Base-by-base conservation (phyloP, 345 rosid genomes). In the Citrus medica region DNA sequence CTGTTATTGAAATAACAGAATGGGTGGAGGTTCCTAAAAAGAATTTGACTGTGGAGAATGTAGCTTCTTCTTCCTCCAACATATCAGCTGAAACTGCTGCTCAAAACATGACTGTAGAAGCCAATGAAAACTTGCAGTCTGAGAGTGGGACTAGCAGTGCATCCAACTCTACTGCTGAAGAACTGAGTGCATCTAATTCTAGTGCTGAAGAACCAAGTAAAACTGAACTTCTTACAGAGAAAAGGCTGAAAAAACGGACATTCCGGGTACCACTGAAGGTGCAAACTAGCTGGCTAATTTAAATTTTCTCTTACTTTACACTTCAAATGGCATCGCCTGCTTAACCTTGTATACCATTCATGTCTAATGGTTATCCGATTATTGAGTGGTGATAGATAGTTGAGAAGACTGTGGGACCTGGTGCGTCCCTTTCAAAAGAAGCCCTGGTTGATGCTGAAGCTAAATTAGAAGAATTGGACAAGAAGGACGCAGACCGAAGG, bases 11-110 rank as follows among this genome's bases (percentile, higher is more conserved):
- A 84, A 85, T 94, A 85, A 88, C 96, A 33, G 99, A 97, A 79
- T 97, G 99, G 99, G 95, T 94, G 73, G 98, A 97, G 76, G 96
- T 97, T 75, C 97, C 97, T 58, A 94, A 84, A 87, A 93, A 87
- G 88, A 94, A 88, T 69, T 78, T 87, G 71, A 89, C 92, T 4
- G 17, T 88, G 63, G 97, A 89, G 76, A 94, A 90, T 86, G 72
- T 89, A 72, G 87, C 93, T 32, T 82, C 86, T 75, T 60, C 94
- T 78, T 82, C 96, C 63, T 77, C 85, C 76, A 85, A 89, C 62
- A 74, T 82, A 71, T 82, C 98, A 67, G 76, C 82, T 79, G 93
- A 90, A 83, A 76, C 86, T 77, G 86, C 69, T 53, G 78, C 87
- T 30, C 82, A 88, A 37, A 85, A 82, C 76, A 77, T 80, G 58